Base-by-base conservation (phyloP, 1,284 basidiomycete genomes). In the Apiotrichum sp. region DNA sequence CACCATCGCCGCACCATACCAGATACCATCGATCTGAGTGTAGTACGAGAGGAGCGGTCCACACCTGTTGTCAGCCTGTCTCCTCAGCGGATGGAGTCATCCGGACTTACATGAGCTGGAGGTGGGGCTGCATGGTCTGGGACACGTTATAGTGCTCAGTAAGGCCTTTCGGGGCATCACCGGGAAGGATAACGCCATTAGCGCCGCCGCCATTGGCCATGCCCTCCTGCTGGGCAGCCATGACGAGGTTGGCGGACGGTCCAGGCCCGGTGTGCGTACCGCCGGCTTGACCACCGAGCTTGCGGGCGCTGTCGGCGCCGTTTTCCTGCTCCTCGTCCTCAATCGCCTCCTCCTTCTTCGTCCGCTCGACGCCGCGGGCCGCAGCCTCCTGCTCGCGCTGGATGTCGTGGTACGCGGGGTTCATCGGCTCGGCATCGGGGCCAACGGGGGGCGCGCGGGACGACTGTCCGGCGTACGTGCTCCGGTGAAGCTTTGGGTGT, bases 21-120 rank as follows among this genome's bases (percentile, higher is more conserved):
- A 98, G 34, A 90, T 76, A 13, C 84, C 84, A 43, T 83, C 75
- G 55, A 83, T 78, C 32, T 91, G 84, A 0, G 90, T 96, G 72
- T 98, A 93, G 73, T 95, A 98, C 59, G 87, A 84, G 61, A 98
- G 78, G 42, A 98, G 80, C 10, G 93, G 93, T 1, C 93, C 93
- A 53, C 77, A 78, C 71, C 73, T 75, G 52, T 22, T 22, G 22
- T 22, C 22, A 22, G 22, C 22, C 22, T 22, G 22, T 22, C 22
- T 22, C 22, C 22, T 22, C 22, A 22, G 22, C 22, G 22, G 22
- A 22, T 22, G 22, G 22, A 22, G 22, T 16, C 36, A 16, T 4
- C 11, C 31, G 31, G 3, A 69, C 73, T 57, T 55, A 77, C 76
- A 78, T 75, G 49, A 78, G 55, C 61, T 78, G 77, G 6, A 78